Conservation (phyloP, 768 basidiomycete species). For the Candolleomyces eurysporus region DNA sequence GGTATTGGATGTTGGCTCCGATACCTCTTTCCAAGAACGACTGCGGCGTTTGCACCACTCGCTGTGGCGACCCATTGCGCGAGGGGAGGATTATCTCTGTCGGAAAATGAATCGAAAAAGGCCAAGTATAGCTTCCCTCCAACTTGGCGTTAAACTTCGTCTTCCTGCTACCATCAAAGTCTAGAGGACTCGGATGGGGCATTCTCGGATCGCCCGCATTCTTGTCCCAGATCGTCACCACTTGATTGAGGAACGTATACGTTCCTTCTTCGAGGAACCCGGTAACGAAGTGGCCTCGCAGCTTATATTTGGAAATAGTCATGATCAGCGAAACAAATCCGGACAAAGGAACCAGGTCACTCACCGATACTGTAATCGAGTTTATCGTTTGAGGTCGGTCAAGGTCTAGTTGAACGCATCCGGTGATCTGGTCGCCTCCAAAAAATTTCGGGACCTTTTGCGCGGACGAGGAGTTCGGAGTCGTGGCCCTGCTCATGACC, state of each 20-base stretch:
- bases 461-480: background rate
- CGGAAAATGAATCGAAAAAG: conserved; percentile 39
- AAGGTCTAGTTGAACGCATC: conserved; percentile 15
- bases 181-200: conserved; percentile 3
- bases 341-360: background rate
- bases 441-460: conserved; percentile 16
- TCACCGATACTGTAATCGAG: conserved; percentile 12
- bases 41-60: conserved; percentile 24
- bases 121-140: conserved; percentile 35
- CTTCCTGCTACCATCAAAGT: conserved; percentile 1
- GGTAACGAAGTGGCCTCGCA: conserved; percentile 13
- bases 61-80: conserved; percentile 1
- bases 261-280: background rate
- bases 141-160: conserved; percentile 31
- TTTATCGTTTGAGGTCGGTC: conserved; percentile 14
- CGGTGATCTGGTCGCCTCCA: conserved; percentile 18
- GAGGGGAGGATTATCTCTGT: conserved; percentile 21
- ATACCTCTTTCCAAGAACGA: conserved; percentile 33
- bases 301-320: conserved; percentile 7
- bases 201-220: conserved; percentile 24
- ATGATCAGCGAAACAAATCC: background rate
- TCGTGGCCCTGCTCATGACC: conserved; percentile 14
- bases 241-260: conserved; percentile 11
- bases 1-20: conserved; percentile 34
- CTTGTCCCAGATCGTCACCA: conserved; percentile 28